Evolutionary conservation across 164 flowering plant genomes (phyloP).

Genomic region (Chloranthus sessilifolius): DNA sequence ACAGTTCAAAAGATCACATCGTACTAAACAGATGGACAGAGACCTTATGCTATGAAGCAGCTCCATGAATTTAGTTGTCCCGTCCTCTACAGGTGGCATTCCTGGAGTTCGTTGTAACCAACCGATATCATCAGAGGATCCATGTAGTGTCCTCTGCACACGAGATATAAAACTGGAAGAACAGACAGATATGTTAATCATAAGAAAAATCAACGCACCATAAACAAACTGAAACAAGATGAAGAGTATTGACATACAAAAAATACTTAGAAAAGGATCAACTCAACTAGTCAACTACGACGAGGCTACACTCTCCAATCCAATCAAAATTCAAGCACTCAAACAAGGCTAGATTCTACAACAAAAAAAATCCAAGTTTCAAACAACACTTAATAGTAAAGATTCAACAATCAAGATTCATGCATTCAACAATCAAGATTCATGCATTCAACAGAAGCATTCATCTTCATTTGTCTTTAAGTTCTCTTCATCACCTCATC

Average conservation of each 20-base stretch:
- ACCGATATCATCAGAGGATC: slow-evolving; percentile 88
- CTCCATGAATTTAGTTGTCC: slow-evolving; percentile 71
- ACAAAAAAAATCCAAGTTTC: too few relatives aligned
- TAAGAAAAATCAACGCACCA: slow-evolving; percentile 2
- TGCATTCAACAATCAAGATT: too few relatives aligned
- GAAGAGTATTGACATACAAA: background rate
- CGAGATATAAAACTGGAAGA: slow-evolving; percentile 48
- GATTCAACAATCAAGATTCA: too few relatives aligned
- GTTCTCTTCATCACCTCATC: too few relatives aligned
- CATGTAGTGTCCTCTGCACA: slow-evolving; percentile 50
- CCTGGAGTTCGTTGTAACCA: slow-evolving; percentile 71
- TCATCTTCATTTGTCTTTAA: too few relatives aligned
- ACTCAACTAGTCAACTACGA: too few relatives aligned
- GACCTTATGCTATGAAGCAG: slow-evolving; percentile 71
- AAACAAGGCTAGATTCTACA: too few relatives aligned
- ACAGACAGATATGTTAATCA: slow-evolving; percentile 5
- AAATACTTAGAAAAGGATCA: background rate
- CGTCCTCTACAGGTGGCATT: slow-evolving; percentile 65
- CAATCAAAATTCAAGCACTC: too few relatives aligned
- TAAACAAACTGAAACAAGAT: background rate
- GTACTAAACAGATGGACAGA: background rate
- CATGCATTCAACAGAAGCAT: too few relatives aligned
- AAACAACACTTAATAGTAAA: too few relatives aligned
- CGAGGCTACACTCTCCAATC: too few relatives aligned
- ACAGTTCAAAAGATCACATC: background rate